Conservation (phyloP, 352 stramenopile genomes). For the Nothophytophthora sp. region DNA sequence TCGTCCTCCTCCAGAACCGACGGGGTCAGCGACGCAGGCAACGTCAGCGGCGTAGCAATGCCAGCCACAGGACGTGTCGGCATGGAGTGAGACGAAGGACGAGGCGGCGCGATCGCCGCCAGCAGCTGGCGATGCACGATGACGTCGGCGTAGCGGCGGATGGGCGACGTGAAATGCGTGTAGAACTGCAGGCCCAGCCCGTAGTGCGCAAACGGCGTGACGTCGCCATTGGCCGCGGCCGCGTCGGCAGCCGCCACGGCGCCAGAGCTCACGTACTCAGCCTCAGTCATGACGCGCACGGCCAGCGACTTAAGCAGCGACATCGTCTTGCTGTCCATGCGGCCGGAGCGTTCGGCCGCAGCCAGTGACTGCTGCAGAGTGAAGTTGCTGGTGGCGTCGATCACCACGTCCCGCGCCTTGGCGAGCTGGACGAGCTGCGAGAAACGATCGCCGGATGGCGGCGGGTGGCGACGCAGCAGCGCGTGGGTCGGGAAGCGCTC, state of each 20-base stretch:
- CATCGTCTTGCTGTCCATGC: constrained; percentile 82
- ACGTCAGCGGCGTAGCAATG: constrained; percentile 4
- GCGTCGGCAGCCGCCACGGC: no score
- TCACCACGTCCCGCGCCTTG: no score
- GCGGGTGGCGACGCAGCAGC: constrained; percentile 90
- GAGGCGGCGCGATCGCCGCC: constrained; percentile 37
- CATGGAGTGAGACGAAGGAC: background rate
- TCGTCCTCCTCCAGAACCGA: constrained; percentile 58
- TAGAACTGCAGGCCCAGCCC: constrained; percentile 98
- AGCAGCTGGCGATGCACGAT: constrained; percentile 77
- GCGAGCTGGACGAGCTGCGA: no score
- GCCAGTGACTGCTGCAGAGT: constrained; percentile 41
- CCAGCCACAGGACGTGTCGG: background rate
- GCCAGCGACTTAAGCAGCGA: constrained; percentile 88
- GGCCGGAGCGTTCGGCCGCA: constrained; percentile 64
- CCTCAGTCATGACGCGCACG: constrained; percentile 71
- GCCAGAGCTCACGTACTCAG: constrained; percentile 95
- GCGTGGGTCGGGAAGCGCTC: no score
- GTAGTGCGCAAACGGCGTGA: constrained; percentile 93
- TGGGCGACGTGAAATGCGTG: constrained; percentile 98
- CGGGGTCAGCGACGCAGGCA: constrained; percentile 49
- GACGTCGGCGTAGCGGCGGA: constrained; percentile 92
- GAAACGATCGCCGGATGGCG: constrained; percentile 84
- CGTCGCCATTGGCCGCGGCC: constrained; percentile 77
- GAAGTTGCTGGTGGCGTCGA: constrained; percentile 53